Evolutionary conservation across 2,329 filamentous ascomycete species (phyloP), one percentile per base, ranked within the genome.

Genomic region (Bipolaris gigantea): DNA sequence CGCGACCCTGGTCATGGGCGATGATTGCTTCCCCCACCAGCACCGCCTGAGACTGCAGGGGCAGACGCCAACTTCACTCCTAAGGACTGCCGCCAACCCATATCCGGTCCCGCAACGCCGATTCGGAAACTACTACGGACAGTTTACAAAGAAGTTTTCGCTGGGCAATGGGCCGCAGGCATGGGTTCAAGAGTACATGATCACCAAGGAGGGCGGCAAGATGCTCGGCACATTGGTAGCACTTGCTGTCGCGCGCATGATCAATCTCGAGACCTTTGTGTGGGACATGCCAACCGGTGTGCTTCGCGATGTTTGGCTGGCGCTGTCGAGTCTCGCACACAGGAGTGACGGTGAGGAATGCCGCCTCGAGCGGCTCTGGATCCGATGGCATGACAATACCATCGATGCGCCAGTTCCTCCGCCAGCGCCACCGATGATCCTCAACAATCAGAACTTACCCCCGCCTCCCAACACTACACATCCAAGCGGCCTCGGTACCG

Each of bases 241-340:
- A 9, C 76, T 92, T 60, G 89, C 89, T 11, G 81, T 94, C n/a
- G 85, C 87, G 39, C 87, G 89, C 58, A 94, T 94, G 90, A 79
- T 85, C 47, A 90, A 90, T 65, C 80, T 95, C 35, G 90, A 94
- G 73, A 86, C 85, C 0, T 94, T 94, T 66, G 81, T 90, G 3
- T 94, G 90, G 90, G 90, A 95, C 67, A 93, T 94, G 90, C 90
- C 90, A 0, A 94, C 90, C 0, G 90, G 90, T 1, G 88, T 94
- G 16, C 76, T 92, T 48, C 83, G 89, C 48, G 89, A 93, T 70
- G 88, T 93, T 25, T 94, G 91, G 83, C 83, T 91, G 68, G 87
- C 89, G 19, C 79, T 95, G 42, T 85, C 87, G 1, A 90, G 88
- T 5, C 78, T 92, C 11, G 85, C 84, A 35, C 82, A 89, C 63